Evolutionary conservation across 805 yeast species (phyloP), one percentile per base, ranked within the genome.

Genomic region (Candida ulmi): DNA sequence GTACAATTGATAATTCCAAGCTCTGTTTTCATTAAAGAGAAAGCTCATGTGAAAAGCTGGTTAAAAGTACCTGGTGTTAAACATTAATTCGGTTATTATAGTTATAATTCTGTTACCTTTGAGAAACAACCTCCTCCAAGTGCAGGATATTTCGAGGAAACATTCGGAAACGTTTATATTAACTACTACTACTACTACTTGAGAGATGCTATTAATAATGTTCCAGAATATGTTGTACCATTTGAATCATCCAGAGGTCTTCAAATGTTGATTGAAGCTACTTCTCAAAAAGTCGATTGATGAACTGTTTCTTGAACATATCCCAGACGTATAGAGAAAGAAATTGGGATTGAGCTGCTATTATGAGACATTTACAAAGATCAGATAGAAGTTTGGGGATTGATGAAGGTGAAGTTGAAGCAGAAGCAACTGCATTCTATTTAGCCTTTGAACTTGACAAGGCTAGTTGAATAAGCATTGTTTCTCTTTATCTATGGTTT

Each of bases 1-100:
- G 98, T 2, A 93, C 99, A 0, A 87, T n/a, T n/a, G n/a, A n/a
- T n/a, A n/a, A n/a, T 91, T 27, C 98, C 99, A 2, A 86, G 88
- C 38, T 79, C 95, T 1, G 96, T 88, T 58, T 83, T 81, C 48
- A 85, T 90, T 36, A 74, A 77, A 43, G 76, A 77, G 52, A 81
- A 83, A 50, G n/a, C n/a, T n/a, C n/a, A n/a, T n/a, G 65, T 88
- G 9, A 69, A 70, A 38, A 71, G 75, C 37, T 64, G 78, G 26
- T n/a, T n/a, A n/a, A n/a, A n/a, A n/a, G 51, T 63, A 17, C 64
- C 60, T 15, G 82, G 80, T 1, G 74, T 72, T 39, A 71, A 71
- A 30, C 70, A 74, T 31, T n/a, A n/a, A n/a, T 93, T 93, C 80
- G 98, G 98, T 0, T 93, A 93, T 57, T 74, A 80, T 1, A 72